These are phyloP conservation scores for Aquanectria penicillioides DNA, from an alignment of 2,329 filamentous ascomycete genomes.

Conservation along the genomic window DNA sequence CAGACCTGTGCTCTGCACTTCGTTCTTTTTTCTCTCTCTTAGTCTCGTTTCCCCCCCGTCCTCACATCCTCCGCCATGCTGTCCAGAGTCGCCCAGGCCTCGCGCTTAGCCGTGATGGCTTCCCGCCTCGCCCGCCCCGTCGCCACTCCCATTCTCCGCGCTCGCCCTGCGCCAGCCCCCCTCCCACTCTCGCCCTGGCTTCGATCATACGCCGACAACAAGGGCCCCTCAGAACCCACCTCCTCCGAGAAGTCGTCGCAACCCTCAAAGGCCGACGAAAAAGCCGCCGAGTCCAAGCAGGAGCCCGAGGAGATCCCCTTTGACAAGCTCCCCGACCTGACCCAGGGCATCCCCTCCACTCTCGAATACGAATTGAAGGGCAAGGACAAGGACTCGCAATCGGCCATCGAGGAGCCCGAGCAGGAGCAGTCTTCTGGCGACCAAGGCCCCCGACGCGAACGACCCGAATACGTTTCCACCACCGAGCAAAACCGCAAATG, in stretches of 20 bases:
- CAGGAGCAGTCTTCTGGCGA: slow-evolving; percentile 46
- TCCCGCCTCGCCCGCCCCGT: slow-evolving; percentile 42
- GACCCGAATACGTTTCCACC: slow-evolving; percentile 87
- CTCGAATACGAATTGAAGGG: slow-evolving; percentile 78
- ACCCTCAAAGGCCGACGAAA: slow-evolving; percentile 29
- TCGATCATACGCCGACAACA: slow-evolving; percentile 43
- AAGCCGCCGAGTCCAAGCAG: slow-evolving; percentile 42
- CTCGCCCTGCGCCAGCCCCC: slow-evolving; percentile 33
- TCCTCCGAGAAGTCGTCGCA: slow-evolving; percentile 27
- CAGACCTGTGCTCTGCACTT: slow-evolving; percentile 7
- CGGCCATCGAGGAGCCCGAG: slow-evolving; percentile 49
- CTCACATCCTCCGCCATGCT: slow-evolving; percentile 51
- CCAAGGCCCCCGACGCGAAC: slow-evolving; percentile 55
- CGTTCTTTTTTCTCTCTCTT: neutral
- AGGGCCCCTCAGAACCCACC: slow-evolving; percentile 22
- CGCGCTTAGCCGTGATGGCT: slow-evolving; percentile 46
- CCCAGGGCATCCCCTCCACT: slow-evolving; percentile 94
- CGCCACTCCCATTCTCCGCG: slow-evolving; percentile 38
- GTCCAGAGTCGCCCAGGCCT: slow-evolving; percentile 47
- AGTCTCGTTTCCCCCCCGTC: neutral
- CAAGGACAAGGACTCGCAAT: slow-evolving; percentile 47
- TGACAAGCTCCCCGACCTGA: slow-evolving; percentile 85
- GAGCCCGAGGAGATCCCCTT: slow-evolving; percentile 60
- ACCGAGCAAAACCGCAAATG: slow-evolving; percentile 83
- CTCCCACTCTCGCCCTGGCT: slow-evolving; percentile 40